Evolutionary conservation across 805 yeast genomes (phyloP), one percentile per base, ranked within the genome.

Genomic region (Sungouiozyma intestinalis): DNA sequence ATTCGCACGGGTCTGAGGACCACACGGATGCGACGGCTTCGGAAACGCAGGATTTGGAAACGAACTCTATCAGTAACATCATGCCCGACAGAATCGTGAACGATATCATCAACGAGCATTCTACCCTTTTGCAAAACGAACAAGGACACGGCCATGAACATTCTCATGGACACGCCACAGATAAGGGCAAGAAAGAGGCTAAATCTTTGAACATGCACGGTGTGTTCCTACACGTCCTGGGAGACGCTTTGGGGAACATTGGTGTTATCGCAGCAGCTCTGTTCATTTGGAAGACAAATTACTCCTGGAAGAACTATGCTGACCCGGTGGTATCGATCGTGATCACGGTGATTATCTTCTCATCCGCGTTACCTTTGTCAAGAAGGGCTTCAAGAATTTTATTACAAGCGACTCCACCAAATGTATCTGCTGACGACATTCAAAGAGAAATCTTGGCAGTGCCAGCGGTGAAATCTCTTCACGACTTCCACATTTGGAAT

Each of bases 401-500:
- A 47, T 69, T 90, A 45, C 97, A 90, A 64, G 97, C 95, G 2
- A 84, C 95, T 1, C 98, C 98, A 17, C 72, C 80, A n/a, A 72
- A 79, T 34, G 70, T 92, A 42, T 77, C 86, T 51, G 80, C 94
- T 16, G 81, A 83, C 47, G 73, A 72, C 24, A 85, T 92, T 36
- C 75, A 79, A 45, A 67, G 71, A 39, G 85, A 84, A 46, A 81
- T 90, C 36, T 62, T 77, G 32, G 65, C 73, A 15, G 69, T 92
- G 16, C 73, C 77, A 1, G 84, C 88, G 19, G 90, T 90, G 40
- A 71, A 75, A 44, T 83, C 94, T 2, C 80, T 92, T 27, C 98
- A 90, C 62, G 98, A 90, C 64, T 80, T 90, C 71, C 98, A 90
- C 63, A 80, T 90, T 45, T 90, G 98, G 98, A 90, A 87, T 59